Evolutionary conservation across 192 early-diverging fungal species (phyloP).

Genomic region (Backusella australiensis): DNA sequence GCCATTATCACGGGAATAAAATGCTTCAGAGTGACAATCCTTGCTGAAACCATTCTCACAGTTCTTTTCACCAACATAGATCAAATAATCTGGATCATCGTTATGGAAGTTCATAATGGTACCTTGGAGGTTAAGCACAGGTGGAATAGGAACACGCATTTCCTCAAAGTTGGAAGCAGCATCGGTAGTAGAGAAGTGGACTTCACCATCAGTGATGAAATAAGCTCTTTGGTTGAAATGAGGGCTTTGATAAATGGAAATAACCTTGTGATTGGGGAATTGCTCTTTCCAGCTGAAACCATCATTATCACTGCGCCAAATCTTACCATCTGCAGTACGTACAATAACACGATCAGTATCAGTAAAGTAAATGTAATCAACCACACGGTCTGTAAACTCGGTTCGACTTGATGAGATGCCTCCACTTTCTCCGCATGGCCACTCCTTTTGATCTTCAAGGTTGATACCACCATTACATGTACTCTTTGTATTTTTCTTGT

Average conservation of each 20-base stretch:
- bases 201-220: slow-evolving; percentile 50
- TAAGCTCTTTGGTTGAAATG: slow-evolving; percentile 59
- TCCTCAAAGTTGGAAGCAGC: slow-evolving; percentile 51
- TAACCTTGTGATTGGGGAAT: slow-evolving; percentile 32
- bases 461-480: slow-evolving; percentile 77
- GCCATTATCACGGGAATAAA: slow-evolving; percentile 69
- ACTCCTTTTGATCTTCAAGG: slow-evolving; percentile 53
- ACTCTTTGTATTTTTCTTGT: slow-evolving; percentile 71
- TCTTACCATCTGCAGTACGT: slow-evolving; percentile 48
- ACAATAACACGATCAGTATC: slow-evolving; percentile 41
- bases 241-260: slow-evolving; percentile 60
- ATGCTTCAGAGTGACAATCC: slow-evolving; percentile 73
- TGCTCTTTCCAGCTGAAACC: slow-evolving; percentile 58
- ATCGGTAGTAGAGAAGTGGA: slow-evolving; percentile 61
- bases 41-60: slow-evolving; percentile 43
- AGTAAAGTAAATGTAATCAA: slow-evolving; percentile 42
- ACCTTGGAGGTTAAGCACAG: slow-evolving; percentile 55
- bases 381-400: slow-evolving; percentile 29
- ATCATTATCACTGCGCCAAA: slow-evolving; percentile 62
- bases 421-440: slow-evolving; percentile 62
- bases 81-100: slow-evolving; percentile 74
- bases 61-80: slow-evolving; percentile 65
- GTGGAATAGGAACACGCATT: slow-evolving; percentile 57
- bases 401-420: slow-evolving; percentile 15
- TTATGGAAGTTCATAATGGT: slow-evolving; percentile 82